phyloP scores from a whole-genome alignment of 2,329 filamentous ascomycete species.

The Chaetomiaceae sp. region DNA sequence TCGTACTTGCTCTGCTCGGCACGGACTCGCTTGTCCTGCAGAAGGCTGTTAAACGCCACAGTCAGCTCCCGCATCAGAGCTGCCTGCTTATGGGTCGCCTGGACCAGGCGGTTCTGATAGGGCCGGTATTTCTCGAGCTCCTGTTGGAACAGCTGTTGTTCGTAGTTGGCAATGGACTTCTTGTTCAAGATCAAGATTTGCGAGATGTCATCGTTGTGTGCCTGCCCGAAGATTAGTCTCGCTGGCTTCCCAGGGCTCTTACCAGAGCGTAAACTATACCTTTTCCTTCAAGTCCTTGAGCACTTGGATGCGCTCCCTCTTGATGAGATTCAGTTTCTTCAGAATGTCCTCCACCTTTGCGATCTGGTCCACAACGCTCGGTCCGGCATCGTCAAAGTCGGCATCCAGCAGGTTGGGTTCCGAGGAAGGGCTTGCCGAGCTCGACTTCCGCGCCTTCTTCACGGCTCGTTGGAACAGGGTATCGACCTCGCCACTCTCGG shows the following conservation, averaged over 20 bases:
- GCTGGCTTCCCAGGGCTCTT: background rate
- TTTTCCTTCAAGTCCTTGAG: constrained; percentile 97
- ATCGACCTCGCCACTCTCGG: constrained; percentile 80
- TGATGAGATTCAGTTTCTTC: constrained; percentile 86
- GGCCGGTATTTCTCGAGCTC: constrained; percentile 97
- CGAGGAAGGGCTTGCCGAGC: constrained; percentile 54
- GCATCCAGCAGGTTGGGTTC: constrained; percentile 85
- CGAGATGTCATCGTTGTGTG: constrained; percentile 94
- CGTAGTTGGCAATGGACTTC: constrained; percentile 88
- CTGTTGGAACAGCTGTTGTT: constrained; percentile 86
- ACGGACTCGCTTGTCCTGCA: constrained; percentile 91
- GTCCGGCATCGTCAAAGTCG: constrained; percentile 76
- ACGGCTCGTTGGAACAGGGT: constrained; percentile 84
- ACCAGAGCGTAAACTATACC: constrained; percentile 45
- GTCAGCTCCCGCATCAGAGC: constrained; percentile 94
- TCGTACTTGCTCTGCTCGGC: constrained; percentile 96
- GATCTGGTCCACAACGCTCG: constrained; percentile 86
- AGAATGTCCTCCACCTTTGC: constrained; percentile 81
- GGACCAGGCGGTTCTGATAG: constrained; percentile 83
- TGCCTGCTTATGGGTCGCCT: constrained; percentile 93
- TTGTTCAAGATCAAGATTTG: constrained; percentile 97
- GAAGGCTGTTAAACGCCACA: constrained; percentile 73
- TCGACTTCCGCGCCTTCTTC: constrained; percentile 67
- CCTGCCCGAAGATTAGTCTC: constrained; percentile 54
- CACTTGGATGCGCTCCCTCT: constrained; percentile 85